Evolutionary conservation across 305 asterid species (phyloP).

Genomic region (Fraxinus baroniana): DNA sequence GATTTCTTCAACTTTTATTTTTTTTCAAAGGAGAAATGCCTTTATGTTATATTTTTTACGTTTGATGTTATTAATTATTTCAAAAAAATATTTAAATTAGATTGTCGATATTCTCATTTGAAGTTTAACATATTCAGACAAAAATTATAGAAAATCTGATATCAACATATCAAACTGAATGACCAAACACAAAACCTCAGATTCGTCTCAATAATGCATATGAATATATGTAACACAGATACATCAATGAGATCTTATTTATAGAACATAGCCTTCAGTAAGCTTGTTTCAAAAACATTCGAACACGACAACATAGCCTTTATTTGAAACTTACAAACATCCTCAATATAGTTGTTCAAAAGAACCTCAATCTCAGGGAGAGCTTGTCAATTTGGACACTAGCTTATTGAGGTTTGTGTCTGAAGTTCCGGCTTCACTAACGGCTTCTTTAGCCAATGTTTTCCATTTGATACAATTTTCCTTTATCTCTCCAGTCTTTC

Average conservation of each 20-base stretch:
- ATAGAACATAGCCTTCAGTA: background rate
- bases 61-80: background rate
- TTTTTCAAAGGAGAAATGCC: background rate
- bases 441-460: conserved; percentile 31
- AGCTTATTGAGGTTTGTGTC: conserved; percentile 20
- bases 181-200: background rate
- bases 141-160: background rate
- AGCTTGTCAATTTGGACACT: background rate
- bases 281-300: background rate
- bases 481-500: conserved; percentile 26
- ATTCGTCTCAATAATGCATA: background rate
- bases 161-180: background rate
- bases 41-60: background rate
- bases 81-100: no score
- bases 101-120: background rate
- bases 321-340: background rate
- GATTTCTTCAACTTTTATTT: background rate
- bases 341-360: background rate
- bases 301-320: background rate
- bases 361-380: background rate
- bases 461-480: conserved; percentile 30
- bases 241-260: background rate
- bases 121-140: background rate
- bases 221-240: background rate
- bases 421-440: conserved; percentile 39